Percentiles rank a stretch among this genome's conserved stretches.
Evolutionary conservation across 1,284 basidiomycete genomes (phyloP).

Genomic region (Neonothopanus nambi): DNA sequence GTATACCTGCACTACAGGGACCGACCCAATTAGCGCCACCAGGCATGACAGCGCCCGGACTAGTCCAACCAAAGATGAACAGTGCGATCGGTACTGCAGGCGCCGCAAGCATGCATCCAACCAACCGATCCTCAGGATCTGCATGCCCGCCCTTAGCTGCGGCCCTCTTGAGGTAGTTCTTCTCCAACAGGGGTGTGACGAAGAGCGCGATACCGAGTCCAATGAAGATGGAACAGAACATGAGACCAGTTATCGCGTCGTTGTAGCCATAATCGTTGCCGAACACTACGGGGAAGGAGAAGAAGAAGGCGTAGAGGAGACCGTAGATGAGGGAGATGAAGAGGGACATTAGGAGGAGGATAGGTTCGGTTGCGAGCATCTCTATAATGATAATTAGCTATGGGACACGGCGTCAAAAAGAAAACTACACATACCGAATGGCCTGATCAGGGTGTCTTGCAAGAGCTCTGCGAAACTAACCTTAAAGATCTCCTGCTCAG

Average conservation of each 20-base stretch:
- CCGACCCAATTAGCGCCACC: conserved; percentile 46
- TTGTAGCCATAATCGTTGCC: conserved; percentile 51
- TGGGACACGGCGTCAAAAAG: conserved; percentile 6
- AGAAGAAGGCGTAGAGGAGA: conserved; percentile 25
- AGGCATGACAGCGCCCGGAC: conserved; percentile 50
- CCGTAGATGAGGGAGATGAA: conserved; percentile 40
- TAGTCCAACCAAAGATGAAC: conserved; percentile 68
- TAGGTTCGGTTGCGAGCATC: conserved; percentile 36
- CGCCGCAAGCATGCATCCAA: conserved; percentile 51
- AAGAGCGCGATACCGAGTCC: conserved; percentile 42
- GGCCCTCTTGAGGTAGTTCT: conserved; percentile 49
- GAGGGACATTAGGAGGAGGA: conserved; percentile 33
- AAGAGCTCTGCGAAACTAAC: conserved; percentile 26
- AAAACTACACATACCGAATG: too few relatives aligned
- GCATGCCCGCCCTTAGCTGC: conserved; percentile 34
- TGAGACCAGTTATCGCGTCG: conserved; percentile 55
- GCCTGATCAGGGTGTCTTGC: conserved; percentile 21
- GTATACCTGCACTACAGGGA: conserved; percentile 51
- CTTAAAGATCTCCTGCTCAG: conserved; percentile 32
- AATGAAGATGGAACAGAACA: conserved; percentile 64
- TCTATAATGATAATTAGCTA: conserved; percentile 26
- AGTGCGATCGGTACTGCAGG: conserved; percentile 52
- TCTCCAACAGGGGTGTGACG: conserved; percentile 46
- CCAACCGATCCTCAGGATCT: conserved; percentile 56
- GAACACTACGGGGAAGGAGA: conserved; percentile 57